These are phyloP conservation scores for Gillenia trifoliata DNA, from an alignment of 306 rosid genomes.

Conservation along the genomic window DNA sequence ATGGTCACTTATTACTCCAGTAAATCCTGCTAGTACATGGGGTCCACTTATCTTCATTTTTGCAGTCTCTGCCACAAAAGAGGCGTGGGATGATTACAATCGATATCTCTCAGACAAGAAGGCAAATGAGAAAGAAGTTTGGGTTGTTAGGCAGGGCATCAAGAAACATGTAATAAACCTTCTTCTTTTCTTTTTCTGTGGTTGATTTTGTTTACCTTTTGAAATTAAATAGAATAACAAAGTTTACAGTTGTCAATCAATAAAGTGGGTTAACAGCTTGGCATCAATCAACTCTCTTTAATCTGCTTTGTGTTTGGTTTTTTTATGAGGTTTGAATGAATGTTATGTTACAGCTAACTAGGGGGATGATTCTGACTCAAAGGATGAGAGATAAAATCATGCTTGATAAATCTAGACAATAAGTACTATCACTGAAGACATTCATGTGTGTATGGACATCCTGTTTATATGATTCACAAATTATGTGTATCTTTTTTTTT, in stretches of 20 bases:
- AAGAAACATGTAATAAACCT: slow-evolving; percentile 62
- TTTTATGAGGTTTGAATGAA: neutral
- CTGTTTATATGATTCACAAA: neutral
- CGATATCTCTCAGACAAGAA: slow-evolving; percentile 93
- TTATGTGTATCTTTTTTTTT: neutral
- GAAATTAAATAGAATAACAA: neutral
- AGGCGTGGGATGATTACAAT: slow-evolving; percentile 99
- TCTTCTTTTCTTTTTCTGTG: slow-evolving; percentile 13
- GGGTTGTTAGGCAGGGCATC: slow-evolving; percentile 80
- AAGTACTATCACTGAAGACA: neutral
- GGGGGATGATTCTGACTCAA: neutral
- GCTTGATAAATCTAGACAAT: neutral
- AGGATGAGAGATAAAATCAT: neutral
- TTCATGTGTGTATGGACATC: neutral
- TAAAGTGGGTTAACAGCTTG: neutral
- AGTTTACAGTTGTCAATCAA: neutral
- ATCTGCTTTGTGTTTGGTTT: neutral
- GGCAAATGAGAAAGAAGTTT: slow-evolving; percentile 93
- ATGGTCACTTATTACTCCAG: slow-evolving; percentile 98
- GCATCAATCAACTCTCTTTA: neutral
- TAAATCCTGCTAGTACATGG: slow-evolving; percentile 99
- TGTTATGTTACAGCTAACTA: neutral
- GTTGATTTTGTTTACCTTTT: slow-evolving; percentile 2
- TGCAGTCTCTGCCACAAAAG: slow-evolving; percentile 96
- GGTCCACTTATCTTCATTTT: slow-evolving; percentile 98